Evolutionary conservation across 768 basidiomycete genomes (phyloP), one percentile per base, ranked within the genome.

Genomic region (Podaxis sp.): DNA sequence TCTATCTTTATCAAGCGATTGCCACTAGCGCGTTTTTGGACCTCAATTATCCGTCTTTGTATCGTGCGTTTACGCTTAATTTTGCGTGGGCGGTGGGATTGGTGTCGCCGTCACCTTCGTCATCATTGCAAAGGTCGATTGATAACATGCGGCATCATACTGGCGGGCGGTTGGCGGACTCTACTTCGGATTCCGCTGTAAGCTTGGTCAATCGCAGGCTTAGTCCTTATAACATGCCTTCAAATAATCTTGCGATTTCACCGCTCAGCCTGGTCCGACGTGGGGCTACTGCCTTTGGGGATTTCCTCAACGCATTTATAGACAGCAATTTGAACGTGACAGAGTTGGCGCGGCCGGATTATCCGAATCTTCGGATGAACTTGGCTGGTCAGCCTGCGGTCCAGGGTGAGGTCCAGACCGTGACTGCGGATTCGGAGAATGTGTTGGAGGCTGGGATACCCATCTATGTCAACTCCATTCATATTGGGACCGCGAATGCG

Each of bases 1-100:
- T 97, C 51, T 87, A 84, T 69, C 84, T 96, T 62, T 93, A 89
- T 74, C 96, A 99, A 75, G 82, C 87, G 70, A 89, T 96, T 56
- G 93, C 90, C 28, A 83, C 85, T 28, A 88, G 91, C 2, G 89
- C 84, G 2, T 81, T 98, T 66, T 82, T 97, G 60, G 84, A 85
- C 67, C 83, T 99, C 71, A 91, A 98, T 73, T 98, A 95, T 71
- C 91, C 96, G 1, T 83, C 85, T 44, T 84, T 89, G 12, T 98
- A 95, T 74, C 83, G 87, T 57, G 83, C 89, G 24, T 98, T 88
- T 68, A 80, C 90, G 2, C 80, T 88, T 70, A 98, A 98, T 70
- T 97, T 96, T 67, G 85, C 88, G 0, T 98, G 95, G 95, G 82
- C 91, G 0, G 74, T 96, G 70, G 93, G 93, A 0, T 76, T 98